Base-by-base conservation (phyloP, 2,329 filamentous ascomycete genomes). In the Aspergillus pseudotamarii region DNA sequence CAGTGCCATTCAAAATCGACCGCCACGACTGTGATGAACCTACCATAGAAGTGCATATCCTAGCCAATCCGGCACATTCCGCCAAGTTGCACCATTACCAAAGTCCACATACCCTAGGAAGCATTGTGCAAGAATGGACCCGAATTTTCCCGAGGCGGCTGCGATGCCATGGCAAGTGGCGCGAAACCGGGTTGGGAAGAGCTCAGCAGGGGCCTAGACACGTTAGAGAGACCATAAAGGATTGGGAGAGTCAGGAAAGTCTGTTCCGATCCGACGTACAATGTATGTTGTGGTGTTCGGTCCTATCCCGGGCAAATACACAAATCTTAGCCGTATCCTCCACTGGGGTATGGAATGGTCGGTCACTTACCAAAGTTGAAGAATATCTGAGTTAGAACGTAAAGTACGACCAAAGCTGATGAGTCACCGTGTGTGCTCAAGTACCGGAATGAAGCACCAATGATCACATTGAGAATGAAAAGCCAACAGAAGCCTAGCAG, bases 1-100 rank as follows among this genome's bases (percentile, higher is more conserved):
- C 0, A 3, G 1, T n/a, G 38, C 2, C 6, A 41, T 10, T 10
- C 0, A 19, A 4, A 41, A 9, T n/a, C 19, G 6, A 2, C 1
- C 6, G 2, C 6, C 5, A 36, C 1, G 5, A 6, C 0, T 3
- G 34, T 1, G 1, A 6, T 16, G 16, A 3, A 14, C 38, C 6
- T 41, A 41, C 38, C 38, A 41, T 3, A 41, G 38, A 41, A 41
- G 38, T 41, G 38, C 38, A n/a, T 41, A 41, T 41, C 38, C 38
- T 41, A 41, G 8, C 38, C 38, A 41, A n/a, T 41, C 8, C 0
- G 38, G 38, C 16, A 41, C 38, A 9, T 41, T 41, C 4, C 38
- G 38, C 38, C 38, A 41, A 9, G 38, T 41, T 3, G 38, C 38
- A n/a, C 38, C 38, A n/a, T 41, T 41, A 1, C 38, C 38, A 9